These are phyloP conservation scores for Salix caprea DNA, from an alignment of 345 rosid genomes.

Conservation along the genomic window DNA sequence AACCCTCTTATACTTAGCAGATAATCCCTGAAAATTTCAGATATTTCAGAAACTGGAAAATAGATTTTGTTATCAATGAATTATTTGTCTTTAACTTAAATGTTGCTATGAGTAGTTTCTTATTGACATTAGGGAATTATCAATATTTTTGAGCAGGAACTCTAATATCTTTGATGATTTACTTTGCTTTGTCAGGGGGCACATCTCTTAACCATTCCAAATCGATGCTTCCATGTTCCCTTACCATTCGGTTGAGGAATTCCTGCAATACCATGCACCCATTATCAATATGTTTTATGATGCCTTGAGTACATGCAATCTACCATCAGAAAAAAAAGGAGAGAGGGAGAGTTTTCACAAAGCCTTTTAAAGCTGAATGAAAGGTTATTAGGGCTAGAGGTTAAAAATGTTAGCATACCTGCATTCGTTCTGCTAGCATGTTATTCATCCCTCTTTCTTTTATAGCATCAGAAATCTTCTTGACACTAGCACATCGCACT, in stretches of 20 bases:
- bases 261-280: slow-evolving; percentile 51
- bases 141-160: neutral
- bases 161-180: slow-evolving; percentile 16
- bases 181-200: slow-evolving; percentile 77
- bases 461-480: slow-evolving; percentile 56
- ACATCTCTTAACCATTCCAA: slow-evolving; percentile 91
- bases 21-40: slow-evolving; percentile 58
- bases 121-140: neutral
- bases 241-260: slow-evolving; percentile 61
- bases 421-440: slow-evolving; percentile 77
- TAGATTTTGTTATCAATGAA: neutral
- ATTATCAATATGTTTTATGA: slow-evolving; percentile 13
- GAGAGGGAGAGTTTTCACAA: neutral
- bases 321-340: neutral
- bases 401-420: slow-evolving; percentile 42
- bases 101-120: neutral
- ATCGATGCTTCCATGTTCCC: slow-evolving; percentile 68
- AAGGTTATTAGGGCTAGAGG: slow-evolving; percentile 1
- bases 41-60: slow-evolving; percentile 11
- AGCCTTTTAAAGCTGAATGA: slow-evolving; percentile 9
- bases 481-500: slow-evolving; percentile 49
- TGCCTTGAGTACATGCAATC: neutral
- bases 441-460: slow-evolving; percentile 89
- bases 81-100: neutral
- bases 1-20: slow-evolving; percentile 76